Percentiles rank a stretch among this genome's conserved stretches.
phyloP scores from a whole-genome alignment of 306 rosid species.

The Prunus mume region DNA sequence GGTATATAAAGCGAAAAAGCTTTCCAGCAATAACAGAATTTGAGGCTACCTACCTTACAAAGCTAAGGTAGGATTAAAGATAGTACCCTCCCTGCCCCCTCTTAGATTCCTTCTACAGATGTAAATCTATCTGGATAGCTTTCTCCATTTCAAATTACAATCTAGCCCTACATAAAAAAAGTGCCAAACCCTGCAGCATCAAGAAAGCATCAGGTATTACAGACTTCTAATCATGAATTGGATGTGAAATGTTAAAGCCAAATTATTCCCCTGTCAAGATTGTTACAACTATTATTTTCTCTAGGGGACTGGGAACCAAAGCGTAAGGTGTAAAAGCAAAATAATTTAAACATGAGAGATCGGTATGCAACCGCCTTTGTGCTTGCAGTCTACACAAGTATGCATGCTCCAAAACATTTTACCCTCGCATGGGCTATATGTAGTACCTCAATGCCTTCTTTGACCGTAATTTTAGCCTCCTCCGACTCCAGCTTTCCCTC shows the following conservation, averaged over 20 bases:
- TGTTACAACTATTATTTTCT: background rate
- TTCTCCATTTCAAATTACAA: constrained; percentile 14
- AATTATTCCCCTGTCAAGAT: background rate
- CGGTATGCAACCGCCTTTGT: background rate
- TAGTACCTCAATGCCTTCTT: constrained; percentile 18
- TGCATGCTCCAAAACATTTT: background rate
- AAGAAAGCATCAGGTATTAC: constrained; percentile 21
- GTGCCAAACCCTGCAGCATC: constrained; percentile 25
- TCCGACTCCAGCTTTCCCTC: constrained; percentile 35
- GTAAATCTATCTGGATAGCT: constrained; percentile 10
- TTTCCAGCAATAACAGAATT: constrained; percentile 11
- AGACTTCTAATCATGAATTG: background rate
- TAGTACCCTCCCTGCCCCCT: constrained; percentile 5
- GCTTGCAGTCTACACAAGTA: background rate
- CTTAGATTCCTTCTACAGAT: constrained; percentile 15
- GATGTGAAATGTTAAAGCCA: background rate
- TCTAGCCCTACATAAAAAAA: constrained; percentile 12
- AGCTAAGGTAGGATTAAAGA: constrained; percentile 21
- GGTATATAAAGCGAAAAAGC: constrained; percentile 25
- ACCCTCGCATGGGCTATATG: background rate
- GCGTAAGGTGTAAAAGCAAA: background rate
- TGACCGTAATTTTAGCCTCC: constrained; percentile 12
- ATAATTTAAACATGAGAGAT: background rate
- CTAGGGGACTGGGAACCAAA: background rate
- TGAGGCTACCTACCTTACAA: constrained; percentile 27